Conservation (phyloP, 192 early-diverging fungal genomes). For the Spizellomyces punctatus region DNA sequence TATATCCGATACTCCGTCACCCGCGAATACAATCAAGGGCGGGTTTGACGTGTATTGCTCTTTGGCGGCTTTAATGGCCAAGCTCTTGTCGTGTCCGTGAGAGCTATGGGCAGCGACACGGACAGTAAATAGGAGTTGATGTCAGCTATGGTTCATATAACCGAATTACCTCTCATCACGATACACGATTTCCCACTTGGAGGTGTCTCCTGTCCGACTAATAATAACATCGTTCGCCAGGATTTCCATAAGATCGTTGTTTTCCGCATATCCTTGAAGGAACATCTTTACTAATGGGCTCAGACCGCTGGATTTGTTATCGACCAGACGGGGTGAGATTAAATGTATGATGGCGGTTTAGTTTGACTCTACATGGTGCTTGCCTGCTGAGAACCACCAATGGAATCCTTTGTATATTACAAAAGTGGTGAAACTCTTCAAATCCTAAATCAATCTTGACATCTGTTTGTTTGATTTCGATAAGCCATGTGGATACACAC, state of each 20-base stretch:
- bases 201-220: background rate
- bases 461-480: slow-evolving; percentile 22
- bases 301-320: background rate
- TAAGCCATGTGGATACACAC: too few species aligned
- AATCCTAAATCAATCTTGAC: slow-evolving; percentile 69
- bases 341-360: too few species aligned
- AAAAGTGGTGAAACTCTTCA: slow-evolving; percentile 54
- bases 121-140: background rate
- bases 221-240: slow-evolving; percentile 53
- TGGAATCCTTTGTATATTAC: slow-evolving; percentile 52
- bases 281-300: slow-evolving; percentile 1
- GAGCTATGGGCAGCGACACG: slow-evolving; percentile 20
- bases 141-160: background rate
- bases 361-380: background rate
- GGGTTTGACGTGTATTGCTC: slow-evolving; percentile 13
- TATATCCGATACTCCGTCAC: slow-evolving; percentile 79
- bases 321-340: too few species aligned
- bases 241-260: slow-evolving; percentile 43
- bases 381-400: slow-evolving; percentile 65
- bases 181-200: slow-evolving; percentile 64
- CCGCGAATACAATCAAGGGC: slow-evolving; percentile 69
- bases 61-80: slow-evolving; percentile 27
- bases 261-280: slow-evolving; percentile 16
- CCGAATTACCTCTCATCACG: slow-evolving; percentile 50
- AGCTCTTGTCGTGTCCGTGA: slow-evolving; percentile 67